phyloP scores from a whole-genome alignment of 768 basidiomycete species.

The Fomitopsis pulvina region DNA sequence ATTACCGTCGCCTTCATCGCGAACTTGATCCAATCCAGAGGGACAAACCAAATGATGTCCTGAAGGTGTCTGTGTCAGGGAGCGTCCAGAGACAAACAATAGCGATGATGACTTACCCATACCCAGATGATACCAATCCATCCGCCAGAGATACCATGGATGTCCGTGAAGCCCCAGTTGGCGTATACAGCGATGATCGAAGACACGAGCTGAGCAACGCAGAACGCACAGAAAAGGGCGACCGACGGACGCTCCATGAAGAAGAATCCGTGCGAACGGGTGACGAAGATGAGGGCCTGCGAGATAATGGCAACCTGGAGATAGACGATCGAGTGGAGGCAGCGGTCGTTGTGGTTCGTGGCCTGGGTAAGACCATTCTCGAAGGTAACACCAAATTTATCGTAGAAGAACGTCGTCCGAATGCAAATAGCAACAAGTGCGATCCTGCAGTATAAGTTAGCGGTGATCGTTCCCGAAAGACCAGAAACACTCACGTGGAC shows the following conservation, averaged over 20 bases:
- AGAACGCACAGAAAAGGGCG: slow-evolving; percentile 88
- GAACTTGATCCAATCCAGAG: slow-evolving; percentile 94
- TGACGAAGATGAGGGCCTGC: slow-evolving; percentile 95
- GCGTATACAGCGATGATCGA: slow-evolving; percentile 94
- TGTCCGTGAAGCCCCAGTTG: slow-evolving; percentile 91
- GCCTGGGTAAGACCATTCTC: slow-evolving; percentile 19
- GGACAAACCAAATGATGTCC: slow-evolving; percentile 96
- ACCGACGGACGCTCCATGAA: slow-evolving; percentile 93
- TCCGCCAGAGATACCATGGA: slow-evolving; percentile 73
- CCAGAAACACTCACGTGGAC: slow-evolving; percentile 63
- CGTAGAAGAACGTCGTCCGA: slow-evolving; percentile 84
- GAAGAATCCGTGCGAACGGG: slow-evolving; percentile 92
- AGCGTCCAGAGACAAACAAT: neutral
- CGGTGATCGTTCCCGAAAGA: slow-evolving; percentile 5
- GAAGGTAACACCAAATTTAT: slow-evolving; percentile 73
- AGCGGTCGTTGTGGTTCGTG: slow-evolving; percentile 53
- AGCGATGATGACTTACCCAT: slow-evolving; percentile 55
- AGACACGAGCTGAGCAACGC: slow-evolving; percentile 87
- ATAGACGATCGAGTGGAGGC: slow-evolving; percentile 87
- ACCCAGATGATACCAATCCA: slow-evolving; percentile 99
- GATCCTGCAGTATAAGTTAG: slow-evolving; percentile 37
- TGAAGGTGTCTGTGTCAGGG: slow-evolving; percentile 26
- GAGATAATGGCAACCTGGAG: slow-evolving; percentile 98
- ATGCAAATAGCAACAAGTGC: slow-evolving; percentile 79
- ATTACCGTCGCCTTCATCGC: slow-evolving; percentile 93